Conservation (phyloP, 345 rosid species). For the Stellera chamaejasme region DNA sequence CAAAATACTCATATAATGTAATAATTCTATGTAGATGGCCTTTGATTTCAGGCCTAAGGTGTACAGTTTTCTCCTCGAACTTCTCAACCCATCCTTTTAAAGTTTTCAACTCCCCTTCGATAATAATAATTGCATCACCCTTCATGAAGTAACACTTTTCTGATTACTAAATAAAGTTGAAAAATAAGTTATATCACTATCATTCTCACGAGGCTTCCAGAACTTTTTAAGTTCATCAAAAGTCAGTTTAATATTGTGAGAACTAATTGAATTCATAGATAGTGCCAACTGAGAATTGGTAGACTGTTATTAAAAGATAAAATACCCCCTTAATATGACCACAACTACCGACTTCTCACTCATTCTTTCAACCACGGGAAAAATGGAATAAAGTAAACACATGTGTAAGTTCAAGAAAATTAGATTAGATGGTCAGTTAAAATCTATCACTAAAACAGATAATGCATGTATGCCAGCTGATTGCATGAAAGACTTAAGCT, state of each 20-base stretch:
- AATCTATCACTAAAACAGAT: too few species aligned
- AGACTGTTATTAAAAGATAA: too few species aligned
- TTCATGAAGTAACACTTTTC: conserved; percentile 97
- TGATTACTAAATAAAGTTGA: conserved; percentile 84
- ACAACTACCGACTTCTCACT: too few species aligned
- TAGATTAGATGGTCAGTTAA: too few species aligned
- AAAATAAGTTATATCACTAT: conserved; percentile 61
- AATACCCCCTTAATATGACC: too few species aligned
- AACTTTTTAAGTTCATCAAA: conserved; percentile 98
- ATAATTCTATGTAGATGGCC: conserved; percentile 76
- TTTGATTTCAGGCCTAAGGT: conserved; percentile 79
- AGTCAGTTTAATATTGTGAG: conserved; percentile 68
- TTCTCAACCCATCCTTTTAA: conserved; percentile 99
- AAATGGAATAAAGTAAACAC: too few species aligned
- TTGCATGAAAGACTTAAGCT: too few species aligned
- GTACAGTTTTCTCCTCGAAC: conserved; percentile 92
- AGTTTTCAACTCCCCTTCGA: conserved; percentile 90
- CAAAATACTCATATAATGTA: neutral
- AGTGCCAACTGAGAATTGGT: conserved; percentile 18
- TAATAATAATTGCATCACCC: conserved; percentile 90
- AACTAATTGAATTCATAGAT: conserved; percentile 74
- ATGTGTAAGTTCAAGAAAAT: too few species aligned
- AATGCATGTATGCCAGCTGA: too few species aligned
- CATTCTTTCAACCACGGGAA: too few species aligned
- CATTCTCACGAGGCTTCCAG: conserved; percentile 63